Evolutionary conservation across 345 rosid species (phyloP), one percentile per base, ranked within the genome.

Genomic region (Gossypium sturtianum): DNA sequence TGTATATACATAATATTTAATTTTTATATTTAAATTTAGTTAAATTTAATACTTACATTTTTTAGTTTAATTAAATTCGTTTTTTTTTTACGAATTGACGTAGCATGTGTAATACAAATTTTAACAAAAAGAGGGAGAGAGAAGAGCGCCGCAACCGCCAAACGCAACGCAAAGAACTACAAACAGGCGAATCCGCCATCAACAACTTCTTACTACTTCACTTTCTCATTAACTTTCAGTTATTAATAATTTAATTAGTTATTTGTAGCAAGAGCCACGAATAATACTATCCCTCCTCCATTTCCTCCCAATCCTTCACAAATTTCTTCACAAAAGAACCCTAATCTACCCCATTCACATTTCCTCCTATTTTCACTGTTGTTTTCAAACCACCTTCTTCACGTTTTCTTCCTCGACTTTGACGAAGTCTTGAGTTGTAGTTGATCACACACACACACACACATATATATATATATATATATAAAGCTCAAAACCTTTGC

Each of bases 351-450:
- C 59, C 72, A 51, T 25, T 68, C 59, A 68, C 58, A 54, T 25
- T 49, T 27, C 45, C 15, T 59, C 64, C 7, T 27, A 15, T 16
- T 68, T 49, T 49, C 72, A 25, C 43, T 9, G 72, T 49, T 49
- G 9, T 16, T 68, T 13, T 8, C 43, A 48, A 48, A 22, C 22
- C 58, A 48, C 49, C 43, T 67, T 67, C 74, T 45, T 13, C 47
- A 19, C 61, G 15, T 49, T 48, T 19, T 13, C 23, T 70, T 51
- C 47, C 57, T 74, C 74, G 13, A 75, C 75, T 48, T 76, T 59
- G 71, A 72, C 74, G 47, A 9, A 44, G 29, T 61, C 25, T 66
- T 44, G 53, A 20, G 52, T 44, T 44, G 0, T 44, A 43, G 38
- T 57, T 63, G 57, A 45, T 44, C 62, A 17, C 41, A 34, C 0